Evolutionary conservation across 805 yeast species (phyloP).

Genomic region (Hanseniaspora vineae): DNA sequence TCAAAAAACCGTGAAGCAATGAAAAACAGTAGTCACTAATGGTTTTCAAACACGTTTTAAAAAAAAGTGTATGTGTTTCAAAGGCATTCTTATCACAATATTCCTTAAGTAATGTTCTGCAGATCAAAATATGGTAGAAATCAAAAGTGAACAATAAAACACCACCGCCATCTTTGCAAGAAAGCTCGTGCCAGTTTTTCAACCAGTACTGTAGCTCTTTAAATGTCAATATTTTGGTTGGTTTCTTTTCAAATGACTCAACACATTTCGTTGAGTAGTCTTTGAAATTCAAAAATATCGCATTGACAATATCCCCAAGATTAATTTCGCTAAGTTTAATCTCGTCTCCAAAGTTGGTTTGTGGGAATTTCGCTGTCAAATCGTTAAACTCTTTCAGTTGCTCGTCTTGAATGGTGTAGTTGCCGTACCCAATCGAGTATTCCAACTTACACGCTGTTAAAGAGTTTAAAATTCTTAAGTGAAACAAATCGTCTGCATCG

Average conservation of each 20-base stretch:
- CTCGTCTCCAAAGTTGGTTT: constrained; percentile 39
- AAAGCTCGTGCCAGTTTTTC: constrained; percentile 30
- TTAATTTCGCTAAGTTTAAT: constrained; percentile 40
- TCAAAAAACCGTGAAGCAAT: constrained; percentile 31
- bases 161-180: constrained; percentile 36
- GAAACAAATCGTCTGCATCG: constrained; percentile 33
- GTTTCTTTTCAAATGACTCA: neutral
- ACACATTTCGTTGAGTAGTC: constrained; percentile 12
- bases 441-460: constrained; percentile 40
- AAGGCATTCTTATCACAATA: constrained; percentile 13
- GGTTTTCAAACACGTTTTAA: constrained; percentile 25
- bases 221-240: constrained; percentile 9
- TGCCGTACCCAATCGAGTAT: constrained; percentile 36
- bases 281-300: constrained; percentile 17
- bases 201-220: constrained; percentile 34
- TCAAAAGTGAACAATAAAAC: constrained; percentile 35
- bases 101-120: constrained; percentile 23
- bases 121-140: constrained; percentile 33
- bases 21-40: constrained; percentile 34
- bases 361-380: constrained; percentile 34
- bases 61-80: constrained; percentile 10
- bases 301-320: constrained; percentile 24
- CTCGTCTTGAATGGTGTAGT: constrained; percentile 17
- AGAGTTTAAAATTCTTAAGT: constrained; percentile 40
- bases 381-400: constrained; percentile 27